Evolutionary conservation across 2,329 filamentous ascomycete species (phyloP), one percentile per base, ranked within the genome.

Genomic region (Clonostachys solani): DNA sequence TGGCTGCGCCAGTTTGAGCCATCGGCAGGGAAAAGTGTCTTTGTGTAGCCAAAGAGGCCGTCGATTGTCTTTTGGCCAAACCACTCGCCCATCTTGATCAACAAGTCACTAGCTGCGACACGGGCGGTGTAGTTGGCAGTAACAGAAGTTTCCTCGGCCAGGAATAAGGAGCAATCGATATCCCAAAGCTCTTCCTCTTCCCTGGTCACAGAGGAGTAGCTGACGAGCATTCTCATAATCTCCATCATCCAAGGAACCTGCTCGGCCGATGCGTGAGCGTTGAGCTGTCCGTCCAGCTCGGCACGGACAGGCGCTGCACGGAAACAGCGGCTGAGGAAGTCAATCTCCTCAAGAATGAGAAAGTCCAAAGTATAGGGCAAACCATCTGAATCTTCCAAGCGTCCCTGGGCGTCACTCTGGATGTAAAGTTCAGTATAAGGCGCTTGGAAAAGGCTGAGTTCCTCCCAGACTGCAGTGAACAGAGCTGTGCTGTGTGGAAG

Each of bases 111-210:
- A 53, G 90, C 94, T 38, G 92, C 94, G 16, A 90, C 95, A 55
- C 94, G 84, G 13, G 94, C 89, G 0, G 94, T 96, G 69, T 97
- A 99, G 65, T 97, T 97, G 33, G 92, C 89, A 12, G 91, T 96
- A 16, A 96, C 87, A 3, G 91, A 92, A 3, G 90, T 92, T 69
- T 97, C 92, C 66, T 99, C 94, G 1, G 91, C 92, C 42, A 99
- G 77, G 67, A 95, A 99, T 3, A 99, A 80, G 49, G 95, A 97
- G 55, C 95, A 87, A 65, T 99, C 94, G 52, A 96, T 90, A 56
- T 96, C 90, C 94, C 94, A 99, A 10, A 99, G 71, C 8, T 89
- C 90, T 68, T 96, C 90, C 61, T 97, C 94, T 64, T 99, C 94
- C 29, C 83, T 84, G 3, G 88, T 92, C 56, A 99, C 95, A 54